Conservation (phyloP, 805 yeast species). For the Lachancea kluyveri region DNA sequence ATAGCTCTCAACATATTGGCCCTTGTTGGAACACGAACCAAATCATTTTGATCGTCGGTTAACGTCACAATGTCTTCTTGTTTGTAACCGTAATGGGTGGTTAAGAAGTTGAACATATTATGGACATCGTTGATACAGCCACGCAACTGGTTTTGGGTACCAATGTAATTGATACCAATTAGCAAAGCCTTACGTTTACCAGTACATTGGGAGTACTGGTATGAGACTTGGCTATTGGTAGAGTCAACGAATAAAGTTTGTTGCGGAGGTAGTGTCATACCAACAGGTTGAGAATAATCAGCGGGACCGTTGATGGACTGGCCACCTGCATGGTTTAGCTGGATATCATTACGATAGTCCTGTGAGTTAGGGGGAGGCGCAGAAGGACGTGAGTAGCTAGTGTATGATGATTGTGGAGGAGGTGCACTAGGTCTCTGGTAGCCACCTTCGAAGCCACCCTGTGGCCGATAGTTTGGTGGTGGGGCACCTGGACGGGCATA, state of each 20-base stretch:
- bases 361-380: constrained; percentile 15
- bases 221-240: constrained; percentile 23
- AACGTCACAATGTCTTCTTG: constrained; percentile 53
- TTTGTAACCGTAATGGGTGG: constrained; percentile 39
- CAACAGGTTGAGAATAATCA: constrained; percentile 17
- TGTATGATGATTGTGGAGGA: constrained; percentile 14
- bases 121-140: constrained; percentile 81
- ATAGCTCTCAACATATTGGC: constrained; percentile 70
- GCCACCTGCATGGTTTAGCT: constrained; percentile 10
- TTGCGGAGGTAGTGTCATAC: constrained; percentile 18
- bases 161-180: constrained; percentile 74
- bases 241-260: constrained; percentile 19
- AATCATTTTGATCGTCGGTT: constrained; percentile 48
- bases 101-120: constrained; percentile 43
- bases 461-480: constrained; percentile 8
- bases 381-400: constrained; percentile 12
- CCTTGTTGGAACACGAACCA: constrained; percentile 51
- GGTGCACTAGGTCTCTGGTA: constrained; percentile 13
- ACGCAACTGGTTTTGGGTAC: constrained; percentile 50
- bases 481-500: constrained; percentile 17
- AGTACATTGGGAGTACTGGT: constrained; percentile 61
- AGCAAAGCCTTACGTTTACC: constrained; percentile 71
- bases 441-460: constrained; percentile 7
- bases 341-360: constrained; percentile 8
- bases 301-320: constrained; percentile 16